Evolutionary conservation across 176 grass and related monocot species (phyloP), one percentile per base, ranked within the genome.

Genomic region (Elaeis guineensis): DNA sequence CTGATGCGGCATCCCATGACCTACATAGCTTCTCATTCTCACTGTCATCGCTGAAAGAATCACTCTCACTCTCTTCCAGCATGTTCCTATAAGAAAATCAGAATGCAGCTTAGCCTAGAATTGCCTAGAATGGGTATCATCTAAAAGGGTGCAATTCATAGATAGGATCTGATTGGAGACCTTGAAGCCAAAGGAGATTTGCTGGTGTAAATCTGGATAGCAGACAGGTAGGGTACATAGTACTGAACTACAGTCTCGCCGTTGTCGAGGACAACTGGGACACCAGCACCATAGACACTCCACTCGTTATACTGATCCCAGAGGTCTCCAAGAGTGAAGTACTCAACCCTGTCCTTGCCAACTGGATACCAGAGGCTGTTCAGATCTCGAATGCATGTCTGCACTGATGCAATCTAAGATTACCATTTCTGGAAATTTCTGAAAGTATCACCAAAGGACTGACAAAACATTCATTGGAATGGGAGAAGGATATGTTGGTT

Each of bases 31-130:
- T 67, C 25, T 84, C 80, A 5, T 62, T 74, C 2, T 50, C 53
- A 21, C 83, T 94, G 25, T 84, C 89, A 24, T 84, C 83, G 11
- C 84, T 94, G 67, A 64, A 94, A 5, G 79, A 93, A 72, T 94
- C 89, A 3, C 62, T 79, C 74, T 87, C 89, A 16, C 80, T 87
- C 4, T 82, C 79, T 55, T 82, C 73, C 32, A 26, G 62, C 21
- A 52, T 9, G n/a, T 11, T 48, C 25, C 70, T 17, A 39, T 15
- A 44, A 35, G n/a, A 12, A 17, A 8, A 44, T 3, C 0, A 28
- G 32, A 68, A 11, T n/a, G 16, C 28, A 49, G 19, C 49, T 75
- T 39, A 25, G 63, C 25, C 53, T 75, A 44, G 2, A 44, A 11
- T 30, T 50, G 63, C 21, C 4, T 57, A 50, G 54, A 75, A 66